Percentiles rank a stretch among this genome's conserved stretches.
Evolutionary conservation across 306 rosid genomes (phyloP).

Genomic region (Lagenaria siceraria): DNA sequence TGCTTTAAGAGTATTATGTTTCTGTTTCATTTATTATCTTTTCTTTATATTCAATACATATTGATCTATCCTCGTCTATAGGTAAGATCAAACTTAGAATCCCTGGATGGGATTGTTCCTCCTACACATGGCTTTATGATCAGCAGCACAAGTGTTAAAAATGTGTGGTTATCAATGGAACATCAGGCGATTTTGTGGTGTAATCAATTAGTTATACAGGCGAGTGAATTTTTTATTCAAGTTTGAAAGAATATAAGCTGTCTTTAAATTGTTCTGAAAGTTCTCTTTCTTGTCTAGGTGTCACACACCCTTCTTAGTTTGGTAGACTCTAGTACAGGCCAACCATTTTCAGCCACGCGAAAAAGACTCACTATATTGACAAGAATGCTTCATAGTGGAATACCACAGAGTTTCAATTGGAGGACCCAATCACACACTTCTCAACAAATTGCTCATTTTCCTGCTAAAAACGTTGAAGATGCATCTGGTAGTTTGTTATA

Average conservation of each 20-base stretch:
- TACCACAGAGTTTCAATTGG: slow-evolving; percentile 55
- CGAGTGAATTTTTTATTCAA: slow-evolving; percentile 25
- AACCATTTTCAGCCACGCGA: slow-evolving; percentile 49
- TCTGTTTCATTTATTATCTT: neutral
- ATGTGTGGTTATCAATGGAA: slow-evolving; percentile 99
- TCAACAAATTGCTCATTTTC: slow-evolving; percentile 28
- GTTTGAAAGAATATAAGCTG: slow-evolving; percentile 8
- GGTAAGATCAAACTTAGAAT: slow-evolving; percentile 74
- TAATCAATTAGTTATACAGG: slow-evolving; percentile 88
- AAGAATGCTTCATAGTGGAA: slow-evolving; percentile 81
- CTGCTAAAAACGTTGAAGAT: slow-evolving; percentile 33
- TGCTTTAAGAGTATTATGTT: neutral
- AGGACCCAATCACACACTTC: slow-evolving; percentile 34
- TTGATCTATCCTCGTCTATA: slow-evolving; percentile 20
- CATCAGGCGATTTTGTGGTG: slow-evolving; percentile 98
- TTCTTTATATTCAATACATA: neutral
- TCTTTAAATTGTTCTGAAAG: slow-evolving; percentile 20
- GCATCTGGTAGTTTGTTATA: slow-evolving; percentile 37
- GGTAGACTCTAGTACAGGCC: slow-evolving; percentile 66
- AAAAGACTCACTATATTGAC: slow-evolving; percentile 54
- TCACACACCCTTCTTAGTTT: slow-evolving; percentile 92
- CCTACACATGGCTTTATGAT: slow-evolving; percentile 95
- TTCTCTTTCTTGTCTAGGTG: slow-evolving; percentile 42
- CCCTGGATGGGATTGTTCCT: slow-evolving; percentile 91
- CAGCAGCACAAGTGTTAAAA: slow-evolving; percentile 83